phyloP scores from a whole-genome alignment of 106 monocot species.

The Platanthera zijinensis region DNA sequence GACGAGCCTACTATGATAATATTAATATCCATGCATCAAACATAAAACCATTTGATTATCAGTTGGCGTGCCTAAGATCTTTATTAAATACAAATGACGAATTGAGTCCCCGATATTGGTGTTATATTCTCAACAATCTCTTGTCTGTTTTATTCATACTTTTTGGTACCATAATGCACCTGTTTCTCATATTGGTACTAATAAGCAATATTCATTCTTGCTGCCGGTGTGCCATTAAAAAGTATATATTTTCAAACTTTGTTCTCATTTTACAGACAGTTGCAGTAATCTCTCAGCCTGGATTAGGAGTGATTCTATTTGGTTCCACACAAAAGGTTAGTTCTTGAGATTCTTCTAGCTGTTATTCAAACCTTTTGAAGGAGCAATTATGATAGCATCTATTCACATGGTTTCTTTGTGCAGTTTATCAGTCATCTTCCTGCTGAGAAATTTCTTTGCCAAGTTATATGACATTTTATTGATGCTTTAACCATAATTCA shows the following conservation, averaged over 20 bases:
- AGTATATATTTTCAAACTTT: background rate
- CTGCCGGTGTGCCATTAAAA: background rate
- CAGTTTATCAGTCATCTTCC: background rate
- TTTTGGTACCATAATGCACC: background rate
- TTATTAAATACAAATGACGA: background rate
- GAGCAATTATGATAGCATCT: background rate
- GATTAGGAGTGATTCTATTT: slow-evolving; percentile 20
- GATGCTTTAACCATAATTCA: background rate
- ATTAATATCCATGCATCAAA: no score
- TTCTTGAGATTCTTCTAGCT: background rate
- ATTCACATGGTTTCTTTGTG: background rate
- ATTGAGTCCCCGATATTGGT: background rate
- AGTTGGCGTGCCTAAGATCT: background rate
- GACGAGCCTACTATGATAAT: no score
- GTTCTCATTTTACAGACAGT: slow-evolving; percentile 13
- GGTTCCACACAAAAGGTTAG: slow-evolving; percentile 11
- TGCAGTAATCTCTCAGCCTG: slow-evolving; percentile 17
- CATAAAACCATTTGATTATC: background rate
- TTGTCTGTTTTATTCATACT: background rate
- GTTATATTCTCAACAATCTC: background rate
- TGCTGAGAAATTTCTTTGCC: background rate
- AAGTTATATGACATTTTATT: background rate
- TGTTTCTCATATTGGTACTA: background rate
- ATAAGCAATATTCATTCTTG: background rate
- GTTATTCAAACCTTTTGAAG: background rate